Evolutionary conservation across 768 basidiomycete genomes (phyloP), one percentile per base, ranked within the genome.

Genomic region (Tulasnella sp.): DNA sequence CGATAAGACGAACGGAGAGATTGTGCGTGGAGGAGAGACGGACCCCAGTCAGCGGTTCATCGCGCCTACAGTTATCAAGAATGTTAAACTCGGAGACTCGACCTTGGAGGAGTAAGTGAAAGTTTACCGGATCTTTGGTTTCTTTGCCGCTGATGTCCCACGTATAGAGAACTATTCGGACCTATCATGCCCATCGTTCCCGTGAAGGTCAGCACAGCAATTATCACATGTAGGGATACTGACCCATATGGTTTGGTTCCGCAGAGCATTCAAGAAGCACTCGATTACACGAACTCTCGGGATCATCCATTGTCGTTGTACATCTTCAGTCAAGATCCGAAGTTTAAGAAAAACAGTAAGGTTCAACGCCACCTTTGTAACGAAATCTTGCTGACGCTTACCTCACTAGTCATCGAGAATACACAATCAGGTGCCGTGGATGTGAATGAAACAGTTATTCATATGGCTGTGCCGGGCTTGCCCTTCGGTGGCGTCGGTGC

Each of bases 241-340:
- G 15, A 54, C 8, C 37, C 19, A 7, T 19, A 11, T 14, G 23
- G n/a, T 39, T 27, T 36, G 15, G 21, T 37, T 54, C 17, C 4
- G n/a, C 15, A 57, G 55, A 43, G 75, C 54, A 52, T 86, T 6
- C 84, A 88, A 32, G 81, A 78, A 36, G 88, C 82, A 2, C 80
- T 90, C 58, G 74, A 77, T 9, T 81, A 80, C 56, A 75, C 90
- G 52, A 83, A 46, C 57, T 60, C 56, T 14, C 85, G 84, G 34
- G 83, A 83, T 36, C 76, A 84, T 57, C 86, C 90, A 4, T 75
- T 92, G 15, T 77, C 81, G 1, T 68, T 91, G 7, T 90, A 91
- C 63, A 78, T 86, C 34, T 92, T 92, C 69, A 75, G 84, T 1
- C 70, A 77, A 59, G 77, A 82, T 61, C 57, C 72, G 1, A 68